Conservation (phyloP, 345 rosid genomes). For the Punica granatum region DNA sequence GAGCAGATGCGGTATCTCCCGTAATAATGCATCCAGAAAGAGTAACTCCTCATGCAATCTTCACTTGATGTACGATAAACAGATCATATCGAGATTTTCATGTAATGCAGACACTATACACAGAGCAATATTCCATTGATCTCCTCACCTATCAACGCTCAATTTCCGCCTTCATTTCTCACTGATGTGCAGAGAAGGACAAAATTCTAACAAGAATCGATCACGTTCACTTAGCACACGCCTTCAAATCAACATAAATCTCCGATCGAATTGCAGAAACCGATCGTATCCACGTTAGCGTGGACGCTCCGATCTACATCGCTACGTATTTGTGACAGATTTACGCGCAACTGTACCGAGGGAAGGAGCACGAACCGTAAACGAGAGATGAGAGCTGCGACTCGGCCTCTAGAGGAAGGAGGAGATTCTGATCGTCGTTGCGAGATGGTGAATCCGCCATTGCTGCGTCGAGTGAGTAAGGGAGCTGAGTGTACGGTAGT, state of each 20-base stretch:
- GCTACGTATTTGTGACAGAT: neutral
- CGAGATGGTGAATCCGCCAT: slow-evolving; percentile 52
- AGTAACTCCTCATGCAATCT: neutral
- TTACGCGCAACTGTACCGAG: neutral
- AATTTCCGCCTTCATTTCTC: neutral
- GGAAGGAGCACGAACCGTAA: slow-evolving; percentile 36
- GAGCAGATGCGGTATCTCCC: too few species aligned
- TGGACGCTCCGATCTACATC: too few species aligned
- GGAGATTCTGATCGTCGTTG: slow-evolving; percentile 19
- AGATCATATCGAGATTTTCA: neutral
- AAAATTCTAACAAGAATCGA: neutral
- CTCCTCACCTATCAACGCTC: neutral
- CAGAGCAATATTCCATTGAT: neutral
- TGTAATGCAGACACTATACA: neutral
- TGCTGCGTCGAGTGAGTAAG: neutral
- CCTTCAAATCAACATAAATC: neutral
- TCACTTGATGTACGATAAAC: neutral
- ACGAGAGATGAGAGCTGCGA: slow-evolving; percentile 61
- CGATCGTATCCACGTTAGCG: neutral
- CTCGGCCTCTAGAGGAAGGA: slow-evolving; percentile 36
- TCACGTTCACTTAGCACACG: neutral
- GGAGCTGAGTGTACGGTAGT: neutral
- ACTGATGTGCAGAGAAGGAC: neutral
- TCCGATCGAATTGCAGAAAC: neutral
- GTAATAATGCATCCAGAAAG: neutral